Base-by-base conservation (phyloP, 169 alveolate species). In the Cyclospora cayetanensis region DNA sequence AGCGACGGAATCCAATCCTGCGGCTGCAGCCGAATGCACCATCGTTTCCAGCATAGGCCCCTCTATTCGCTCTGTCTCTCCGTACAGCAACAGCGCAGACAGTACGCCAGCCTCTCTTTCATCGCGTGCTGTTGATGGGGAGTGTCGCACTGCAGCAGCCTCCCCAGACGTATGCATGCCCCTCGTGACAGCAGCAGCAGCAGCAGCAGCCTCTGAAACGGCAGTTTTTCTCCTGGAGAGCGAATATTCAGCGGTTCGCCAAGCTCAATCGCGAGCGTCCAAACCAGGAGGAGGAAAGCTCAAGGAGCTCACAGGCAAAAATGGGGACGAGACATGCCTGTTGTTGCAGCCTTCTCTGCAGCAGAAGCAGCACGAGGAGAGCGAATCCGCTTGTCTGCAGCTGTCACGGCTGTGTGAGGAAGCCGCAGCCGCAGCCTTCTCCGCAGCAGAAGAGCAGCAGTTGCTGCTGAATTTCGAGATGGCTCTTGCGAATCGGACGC, bases 391-490 rank as follows among this genome's bases (percentile, higher is more conserved):
- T n/a, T n/a, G n/a, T 1, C 5, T 2, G 52, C 85, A 74, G 39
- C 35, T 74, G 15, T 74, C 85, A 20, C 65, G 37, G 4, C 46
- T 74, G 85, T 74, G 85, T 39, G 85, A 74, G 5, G 85, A 74
- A n/a, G 85, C 85, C 37, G 85, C 85, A 74, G 85, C 85, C 37
- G 65, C 85, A 41, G 29, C 85, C 11, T 39, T 74, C 85, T 39
- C 85, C 18, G 85, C 85, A 41, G 85, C 85, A 74, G 85, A 74
- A 39, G 85, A 74, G 85, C 85, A 74, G 85, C 65, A 74, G 85
- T 63, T 74, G 63, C 85, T 74, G 60, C 85, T 74, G 85, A 55
- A 74, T 39, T 74, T 74, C 39, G 85, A 74, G 63, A 27, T 25
- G 34, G 34, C 85, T 0, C 39, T 3, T 55, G 42, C 35, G 27